A percentile compares a stretch with the other conserved stretches of the same genome.
phyloP scores from a whole-genome alignment of 495 filamentous ascomycete genomes.

The Hamigera avellanea region DNA sequence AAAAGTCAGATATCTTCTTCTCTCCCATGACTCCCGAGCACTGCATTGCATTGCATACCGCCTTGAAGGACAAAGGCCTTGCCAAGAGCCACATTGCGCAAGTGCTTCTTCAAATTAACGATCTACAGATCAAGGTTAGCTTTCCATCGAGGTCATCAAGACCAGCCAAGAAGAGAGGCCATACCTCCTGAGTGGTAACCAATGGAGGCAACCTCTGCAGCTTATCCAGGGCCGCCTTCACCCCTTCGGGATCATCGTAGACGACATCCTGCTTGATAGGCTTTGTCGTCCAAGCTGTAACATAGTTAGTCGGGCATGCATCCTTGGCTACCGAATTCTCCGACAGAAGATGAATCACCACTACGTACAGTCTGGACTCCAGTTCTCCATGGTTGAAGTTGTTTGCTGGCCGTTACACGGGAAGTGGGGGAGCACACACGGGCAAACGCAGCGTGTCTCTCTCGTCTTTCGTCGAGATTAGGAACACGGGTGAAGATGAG shows the following conservation, averaged over 20 bases:
- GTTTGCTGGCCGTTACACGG: neutral
- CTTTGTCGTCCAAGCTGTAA: conserved; percentile 69
- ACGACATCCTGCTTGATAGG: conserved; percentile 84
- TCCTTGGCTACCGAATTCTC: neutral
- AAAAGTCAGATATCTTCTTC: neutral
- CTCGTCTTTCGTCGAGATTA: too few relatives aligned
- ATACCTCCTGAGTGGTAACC: conserved; percentile 68
- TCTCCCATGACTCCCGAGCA: neutral
- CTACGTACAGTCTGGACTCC: conserved; percentile 7
- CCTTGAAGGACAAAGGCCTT: conserved; percentile 94
- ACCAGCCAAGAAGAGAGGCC: neutral
- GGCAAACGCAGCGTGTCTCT: too few relatives aligned
- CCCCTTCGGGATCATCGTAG: conserved; percentile 56
- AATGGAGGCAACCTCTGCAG: conserved; percentile 73
- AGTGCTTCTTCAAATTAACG: conserved; percentile 55
- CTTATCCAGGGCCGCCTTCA: conserved; percentile 56
- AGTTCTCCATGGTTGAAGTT: conserved; percentile 1
- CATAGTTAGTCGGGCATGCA: neutral
- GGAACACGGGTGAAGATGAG: too few relatives aligned
- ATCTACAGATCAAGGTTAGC: conserved; percentile 40
- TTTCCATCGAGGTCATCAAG: neutral
- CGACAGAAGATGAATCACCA: neutral
- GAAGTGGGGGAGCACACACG: neutral
- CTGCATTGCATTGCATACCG: conserved; percentile 24
- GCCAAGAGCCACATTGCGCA: conserved; percentile 80